These are phyloP conservation scores for Saccharomyces jurei DNA, from an alignment of 805 yeast species.

Conservation along the genomic window DNA sequence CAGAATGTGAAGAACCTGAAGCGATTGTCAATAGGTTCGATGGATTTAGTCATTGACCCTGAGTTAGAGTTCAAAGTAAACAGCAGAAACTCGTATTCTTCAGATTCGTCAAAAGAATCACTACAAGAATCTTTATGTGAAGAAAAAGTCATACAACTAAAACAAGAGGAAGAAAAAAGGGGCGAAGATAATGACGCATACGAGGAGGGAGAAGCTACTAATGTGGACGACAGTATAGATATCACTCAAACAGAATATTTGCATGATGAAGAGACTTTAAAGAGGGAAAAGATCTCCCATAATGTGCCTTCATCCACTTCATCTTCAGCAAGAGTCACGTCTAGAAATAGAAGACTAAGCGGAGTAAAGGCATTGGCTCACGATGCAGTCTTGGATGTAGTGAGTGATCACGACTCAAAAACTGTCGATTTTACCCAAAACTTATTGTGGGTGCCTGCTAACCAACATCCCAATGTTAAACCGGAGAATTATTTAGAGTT, in stretches of 20 bases:
- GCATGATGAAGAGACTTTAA: constrained; percentile 7
- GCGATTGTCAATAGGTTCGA: constrained; percentile 59
- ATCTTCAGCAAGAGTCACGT: constrained; percentile 1
- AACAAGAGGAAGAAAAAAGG: background rate
- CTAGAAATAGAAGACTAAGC: constrained; percentile 12
- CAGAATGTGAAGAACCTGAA: constrained; percentile 67
- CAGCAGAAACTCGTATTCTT: constrained; percentile 14
- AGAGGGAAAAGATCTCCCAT: background rate
- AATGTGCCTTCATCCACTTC: background rate
- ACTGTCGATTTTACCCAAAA: constrained; percentile 31
- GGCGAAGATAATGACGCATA: background rate
- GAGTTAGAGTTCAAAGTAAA: constrained; percentile 49
- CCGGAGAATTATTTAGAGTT: constrained; percentile 76
- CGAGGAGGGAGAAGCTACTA: constrained; percentile 3
- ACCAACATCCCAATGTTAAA: constrained; percentile 86
- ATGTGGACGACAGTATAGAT: constrained; percentile 22
- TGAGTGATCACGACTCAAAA: background rate
- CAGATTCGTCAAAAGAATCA: constrained; percentile 10
- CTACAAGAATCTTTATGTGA: background rate
- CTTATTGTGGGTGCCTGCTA: constrained; percentile 92
- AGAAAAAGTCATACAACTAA: background rate
- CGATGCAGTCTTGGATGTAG: background rate
- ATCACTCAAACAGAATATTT: constrained; percentile 24
- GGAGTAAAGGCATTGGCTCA: constrained; percentile 17
- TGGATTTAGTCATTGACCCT: constrained; percentile 51